Conservation (phyloP, 768 basidiomycete genomes). For the Trametes gibbosa region DNA sequence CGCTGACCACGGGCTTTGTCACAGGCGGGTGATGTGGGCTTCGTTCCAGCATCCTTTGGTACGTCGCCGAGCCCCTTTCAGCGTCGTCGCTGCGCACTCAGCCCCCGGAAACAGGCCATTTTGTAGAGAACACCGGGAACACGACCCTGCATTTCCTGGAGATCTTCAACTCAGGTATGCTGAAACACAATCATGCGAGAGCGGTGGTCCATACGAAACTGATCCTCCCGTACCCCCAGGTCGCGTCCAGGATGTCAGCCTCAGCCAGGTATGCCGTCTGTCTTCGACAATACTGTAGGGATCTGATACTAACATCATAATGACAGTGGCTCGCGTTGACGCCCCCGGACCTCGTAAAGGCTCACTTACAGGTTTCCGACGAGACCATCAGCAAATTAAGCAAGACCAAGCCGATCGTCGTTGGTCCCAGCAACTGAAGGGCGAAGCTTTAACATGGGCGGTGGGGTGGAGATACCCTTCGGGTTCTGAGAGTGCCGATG, state of each 20-base stretch:
- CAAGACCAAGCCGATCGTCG: constrained; percentile 23
- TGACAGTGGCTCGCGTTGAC: constrained; percentile 58
- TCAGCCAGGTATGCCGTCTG: constrained; percentile 34
- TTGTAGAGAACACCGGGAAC: constrained; percentile 65
- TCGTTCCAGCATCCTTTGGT: constrained; percentile 31
- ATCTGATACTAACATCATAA: not conserved
- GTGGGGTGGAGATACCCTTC: too few relatives aligned
- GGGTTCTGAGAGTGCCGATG: too few relatives aligned
- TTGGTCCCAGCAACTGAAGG: not conserved
- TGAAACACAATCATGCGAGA: not conserved
- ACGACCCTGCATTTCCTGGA: constrained; percentile 57
- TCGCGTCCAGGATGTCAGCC: constrained; percentile 52
- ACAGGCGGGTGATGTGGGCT: constrained; percentile 27
- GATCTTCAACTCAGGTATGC: constrained; percentile 40
- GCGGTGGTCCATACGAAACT: not conserved
- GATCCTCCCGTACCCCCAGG: constrained; percentile 20
- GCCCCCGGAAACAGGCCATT: constrained; percentile 38
- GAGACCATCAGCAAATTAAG: constrained; percentile 47
- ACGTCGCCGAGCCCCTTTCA: not conserved
- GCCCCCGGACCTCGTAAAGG: constrained; percentile 56
- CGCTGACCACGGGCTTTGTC: not conserved
- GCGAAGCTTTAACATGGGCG: not conserved
- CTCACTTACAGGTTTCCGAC: constrained; percentile 53
- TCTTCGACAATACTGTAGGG: not conserved
- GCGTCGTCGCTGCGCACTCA: not conserved